Base-by-base conservation (phyloP, 1,284 basidiomycete genomes). In the Xerocomus amazonicus region DNA sequence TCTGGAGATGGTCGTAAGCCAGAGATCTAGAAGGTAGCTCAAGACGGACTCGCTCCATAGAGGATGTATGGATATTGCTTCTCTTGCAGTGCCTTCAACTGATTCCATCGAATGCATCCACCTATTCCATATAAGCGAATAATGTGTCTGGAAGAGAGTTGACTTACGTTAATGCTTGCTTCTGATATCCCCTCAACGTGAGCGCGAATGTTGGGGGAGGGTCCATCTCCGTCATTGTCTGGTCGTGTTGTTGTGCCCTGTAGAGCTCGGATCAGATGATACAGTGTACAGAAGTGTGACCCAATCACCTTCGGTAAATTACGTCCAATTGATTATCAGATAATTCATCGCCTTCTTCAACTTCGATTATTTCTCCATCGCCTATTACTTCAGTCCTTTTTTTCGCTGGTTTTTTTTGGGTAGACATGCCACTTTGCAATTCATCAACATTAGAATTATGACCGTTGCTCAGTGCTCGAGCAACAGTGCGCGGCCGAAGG, bases 71-170 rank as follows among this genome's bases (percentile, higher is more conserved):
- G 88, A 84, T 7, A 75, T 68, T 2, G 80, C 77, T 58, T 90
- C 83, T 43, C 90, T 80, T 16, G 86, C 84, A 45, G 84, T 81
- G 53, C 75, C 73, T 19, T 81, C 75, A 2, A 86, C 88, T 1
- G 76, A 81, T 70, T 97, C 96, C 57, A 95, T 79, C 1, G 86
- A 90, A 56, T 83, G 76, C 94, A 98, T 95, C 95, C 96, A 99
- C 36, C 90, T 91, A 31, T 27, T 42, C 16, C 5, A 33, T 9
- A 13, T 53, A 43, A 49, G 40, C 16, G 51, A 4, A 27, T 2
- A 19, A 28, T 31, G 27, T 36, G 3, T 4, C 3, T 9, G 14
- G 27, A 32, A 14, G 2, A 47, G 8, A 14, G 9, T 35, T n/a
- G 14, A 48, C 80, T 43, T 51, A 89, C 80, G 74, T 74, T 45